Evolutionary conservation across 305 asterid genomes (phyloP).

Genomic region (Fraxinus ornus): DNA sequence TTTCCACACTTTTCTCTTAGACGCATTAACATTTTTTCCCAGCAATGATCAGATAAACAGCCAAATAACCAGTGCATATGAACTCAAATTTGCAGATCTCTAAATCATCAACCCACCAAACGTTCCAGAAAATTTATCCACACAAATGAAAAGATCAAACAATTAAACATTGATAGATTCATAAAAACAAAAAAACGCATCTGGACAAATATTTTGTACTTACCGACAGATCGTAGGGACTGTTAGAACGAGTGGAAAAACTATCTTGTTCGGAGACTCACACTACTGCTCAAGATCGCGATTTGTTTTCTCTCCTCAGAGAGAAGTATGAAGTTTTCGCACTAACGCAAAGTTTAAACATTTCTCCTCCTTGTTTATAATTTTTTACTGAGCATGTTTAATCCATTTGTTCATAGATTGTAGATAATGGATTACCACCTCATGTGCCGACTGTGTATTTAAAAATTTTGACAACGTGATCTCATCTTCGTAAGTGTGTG

Average conservation of each 20-base stretch:
- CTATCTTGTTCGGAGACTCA: slow-evolving; percentile 9
- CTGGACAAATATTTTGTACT: slow-evolving; percentile 7
- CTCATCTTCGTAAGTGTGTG: too few species aligned
- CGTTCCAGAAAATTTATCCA: neutral
- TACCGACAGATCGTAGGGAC: slow-evolving; percentile 33
- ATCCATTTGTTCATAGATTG: neutral
- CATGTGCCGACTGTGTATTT: too few species aligned
- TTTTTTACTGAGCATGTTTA: neutral
- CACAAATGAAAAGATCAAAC: neutral
- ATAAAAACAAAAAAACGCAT: neutral
- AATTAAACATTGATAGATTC: neutral
- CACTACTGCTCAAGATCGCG: neutral
- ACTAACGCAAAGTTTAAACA: neutral
- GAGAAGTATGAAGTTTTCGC: neutral
- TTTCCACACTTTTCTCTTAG: slow-evolving; percentile 8
- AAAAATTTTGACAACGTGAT: too few species aligned
- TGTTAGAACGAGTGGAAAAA: neutral
- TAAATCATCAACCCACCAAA: neutral
- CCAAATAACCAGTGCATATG: neutral
- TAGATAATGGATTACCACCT: too few species aligned
- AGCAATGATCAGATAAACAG: slow-evolving; percentile 10
- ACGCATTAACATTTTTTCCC: neutral
- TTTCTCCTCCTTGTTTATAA: neutral
- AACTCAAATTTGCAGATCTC: slow-evolving; percentile 20
- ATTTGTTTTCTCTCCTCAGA: neutral